Conservation (phyloP, 2,329 filamentous ascomycete species). For the Colletotrichum sp. region DNA sequence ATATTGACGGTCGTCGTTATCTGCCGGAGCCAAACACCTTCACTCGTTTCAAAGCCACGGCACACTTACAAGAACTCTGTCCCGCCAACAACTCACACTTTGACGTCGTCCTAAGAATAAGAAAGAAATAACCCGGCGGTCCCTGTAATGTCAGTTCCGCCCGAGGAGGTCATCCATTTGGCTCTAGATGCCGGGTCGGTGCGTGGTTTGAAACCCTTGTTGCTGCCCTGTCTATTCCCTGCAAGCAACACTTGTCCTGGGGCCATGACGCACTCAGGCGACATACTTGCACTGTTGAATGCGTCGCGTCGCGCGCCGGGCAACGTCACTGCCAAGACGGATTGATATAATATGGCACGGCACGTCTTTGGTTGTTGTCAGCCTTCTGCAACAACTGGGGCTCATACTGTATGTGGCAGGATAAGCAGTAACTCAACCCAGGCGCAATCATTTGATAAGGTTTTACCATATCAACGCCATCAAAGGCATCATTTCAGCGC, state of each 20-base stretch:
- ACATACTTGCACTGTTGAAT: not conserved
- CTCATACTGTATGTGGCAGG: not conserved
- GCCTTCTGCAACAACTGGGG: not conserved
- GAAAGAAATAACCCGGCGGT: not conserved
- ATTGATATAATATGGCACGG: not conserved
- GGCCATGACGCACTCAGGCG: not conserved
- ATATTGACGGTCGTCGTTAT: not conserved
- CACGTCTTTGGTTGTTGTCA: not conserved
- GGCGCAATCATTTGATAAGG: not conserved
- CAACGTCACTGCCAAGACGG: not conserved
- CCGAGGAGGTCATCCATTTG: not conserved
- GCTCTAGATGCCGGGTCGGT: not conserved
- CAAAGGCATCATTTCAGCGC: not conserved
- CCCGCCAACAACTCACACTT: not conserved
- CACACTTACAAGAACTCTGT: not conserved
- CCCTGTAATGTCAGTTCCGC: not conserved
- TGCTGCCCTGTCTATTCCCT: not conserved
- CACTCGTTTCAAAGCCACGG: not conserved
- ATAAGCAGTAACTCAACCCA: not conserved
- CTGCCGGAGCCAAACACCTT: not conserved
- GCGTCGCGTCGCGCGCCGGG: not conserved
- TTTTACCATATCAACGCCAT: not conserved
- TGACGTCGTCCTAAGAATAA: not conserved
- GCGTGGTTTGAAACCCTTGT: not conserved
- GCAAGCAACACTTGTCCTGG: not conserved